Evolutionary conservation across 495 filamentous ascomycete species (phyloP), one percentile per base, ranked within the genome.

Genomic region (Penicillium psychrofluorescens): DNA sequence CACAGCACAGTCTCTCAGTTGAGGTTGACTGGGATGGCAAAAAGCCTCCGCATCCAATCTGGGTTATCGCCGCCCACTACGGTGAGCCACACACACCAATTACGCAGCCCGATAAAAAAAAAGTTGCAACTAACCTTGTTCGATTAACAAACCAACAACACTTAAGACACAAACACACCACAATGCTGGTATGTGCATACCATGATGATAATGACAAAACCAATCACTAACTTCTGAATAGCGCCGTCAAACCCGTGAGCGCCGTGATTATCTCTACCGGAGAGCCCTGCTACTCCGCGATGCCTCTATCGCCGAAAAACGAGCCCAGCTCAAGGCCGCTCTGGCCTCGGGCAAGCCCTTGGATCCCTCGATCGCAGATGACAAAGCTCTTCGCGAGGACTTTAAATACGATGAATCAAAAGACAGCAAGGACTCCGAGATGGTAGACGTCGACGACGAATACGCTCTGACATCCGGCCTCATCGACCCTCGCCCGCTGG

Each of bases 181-280:
- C 58, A 43, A 73, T 72, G 70, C 60, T 72, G 55, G 69, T 72
- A 64, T 44, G 69, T 63, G 35, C 27, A 14, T 3, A 1, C 37
- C 34, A 9, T 9, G 12, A 22, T 22, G 22, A 22, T 22, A 6
- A 22, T 22, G 4, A 6, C 22, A 3, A 3, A 22, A 4, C 22
- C 22, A 22, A 22, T 22, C 22, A 38, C 44, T 59, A 43, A 61
- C 49, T 22, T 1, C 50, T 5, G 37, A 38, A 29, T 46, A 78
- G 76, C 69, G 80, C 51, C 67, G 78, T 75, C 85, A 91, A 81
- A 81, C 84, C 51, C 83, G 89, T 47, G 81, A 90, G 66, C 80
- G 92, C 53, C 78, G 91, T 36, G 92, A 99, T 57, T 99, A 96
- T 66, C 85, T 99, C 56, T 95, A 96, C 63, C 85, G 92, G 42